Base-by-base conservation (phyloP, 305 asterid species). In the Fraxinus ornus region DNA sequence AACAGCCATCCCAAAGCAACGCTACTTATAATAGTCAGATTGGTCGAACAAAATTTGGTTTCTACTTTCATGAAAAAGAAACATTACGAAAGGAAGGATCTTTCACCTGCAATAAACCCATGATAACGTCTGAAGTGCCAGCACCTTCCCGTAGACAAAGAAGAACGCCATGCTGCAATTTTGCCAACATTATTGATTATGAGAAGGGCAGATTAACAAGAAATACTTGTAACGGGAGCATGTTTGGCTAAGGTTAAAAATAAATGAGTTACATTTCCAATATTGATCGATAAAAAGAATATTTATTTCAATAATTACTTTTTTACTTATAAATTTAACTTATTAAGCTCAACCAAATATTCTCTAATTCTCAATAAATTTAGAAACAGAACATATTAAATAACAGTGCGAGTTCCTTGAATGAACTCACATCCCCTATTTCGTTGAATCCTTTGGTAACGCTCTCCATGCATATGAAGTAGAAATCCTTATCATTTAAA, bases 111-210 rank as follows among this genome's bases (percentile, higher is more conserved):
- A 95, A 83, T 76, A 93, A 82, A 73, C 97, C 98, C 89, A 72
- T 83, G 78, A 91, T 85, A 64, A 92, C 75, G 80, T 93, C 97
- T 68, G 86, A 73, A 78, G 97, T 87, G 84, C 86, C 81, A 70
- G 97, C 92, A 21, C 94, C 97, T 86, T 95, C 99, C 77, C 97
- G 92, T 10, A 95, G 82, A 79, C 85, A 89, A n/a, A 94, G 85
- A 78, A 94, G 92, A 83, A 94, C 81, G 26, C 91, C 91, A 12
- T 86, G 88, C 97, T 93, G 88, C 32, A 83, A 85, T 78, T 72
- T 81, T 72, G 73, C 15, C 32, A 44, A 78, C 39, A 36, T 17
- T 22, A 55, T 76, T 33, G 39, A 84, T 57, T 77, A 78, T 21
- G 60, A 66, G 79, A 77, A 75, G 72, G 77, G 66, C 33, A 9